Base-by-base conservation (phyloP, 2,329 filamentous ascomycete species). In the Fusarium chlamydosporum region DNA sequence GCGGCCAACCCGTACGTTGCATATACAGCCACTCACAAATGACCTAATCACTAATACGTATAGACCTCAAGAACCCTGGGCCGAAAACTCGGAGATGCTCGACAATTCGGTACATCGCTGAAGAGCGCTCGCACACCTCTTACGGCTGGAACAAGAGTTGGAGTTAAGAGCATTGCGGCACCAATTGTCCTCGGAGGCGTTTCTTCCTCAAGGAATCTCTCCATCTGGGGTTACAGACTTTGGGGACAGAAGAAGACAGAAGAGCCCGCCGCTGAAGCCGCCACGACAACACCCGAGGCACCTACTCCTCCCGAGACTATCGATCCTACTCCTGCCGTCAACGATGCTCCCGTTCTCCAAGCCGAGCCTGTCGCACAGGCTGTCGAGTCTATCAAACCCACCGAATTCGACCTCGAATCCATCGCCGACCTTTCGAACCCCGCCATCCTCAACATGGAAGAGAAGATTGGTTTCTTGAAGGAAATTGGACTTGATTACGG, bases 401-500 rank as follows among this genome's bases (percentile, higher is more conserved):
- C 76, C 65, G 74, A 79, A n/a, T 43, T 77, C 68, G 77, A 79
- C 70, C 71, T 81, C 57, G 68, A 75, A 51, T 69, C 76, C 38
- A 76, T 80, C 51, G 71, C 75, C 68, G 74, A 78, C 57, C 70
- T 79, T 43, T 78, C 79, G 65, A 76, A 80, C 50, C 75, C 78
- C 59, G 80, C 84, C 55, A 79, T 88, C 56, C 83, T 89, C 63
- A 81, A 86, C 65, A 87, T 93, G 67, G 88, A 91, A 35, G 91
- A 95, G 75, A 84, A 88, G 51, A 87, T 97, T 61, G 96, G 96
- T 66, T 97, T 94, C 75, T 83, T 99, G 61, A 88, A 92, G 72
- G 85, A 88, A 8, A 83, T 98, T 12, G 96, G 96, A 5, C 82
- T 99, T 23, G 92, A 98, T 74, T 98, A 91, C 75, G 94, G 95